Conservation (phyloP, 495 filamentous ascomycete genomes). For the Aspergillus baeticus region DNA sequence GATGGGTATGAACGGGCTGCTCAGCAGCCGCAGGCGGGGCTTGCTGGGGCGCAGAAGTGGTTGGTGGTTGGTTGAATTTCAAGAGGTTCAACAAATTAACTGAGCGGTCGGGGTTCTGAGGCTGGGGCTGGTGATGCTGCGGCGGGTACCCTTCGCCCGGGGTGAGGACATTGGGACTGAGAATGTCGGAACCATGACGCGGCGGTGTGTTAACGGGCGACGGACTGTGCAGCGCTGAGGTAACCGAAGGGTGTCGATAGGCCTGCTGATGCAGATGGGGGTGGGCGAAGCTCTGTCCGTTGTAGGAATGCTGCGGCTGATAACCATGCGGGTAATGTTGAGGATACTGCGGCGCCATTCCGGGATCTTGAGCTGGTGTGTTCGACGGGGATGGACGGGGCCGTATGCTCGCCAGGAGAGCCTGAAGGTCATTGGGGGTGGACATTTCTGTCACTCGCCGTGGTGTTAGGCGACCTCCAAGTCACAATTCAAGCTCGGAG, state of each 20-base stretch:
- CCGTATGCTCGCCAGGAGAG: constrained; percentile 47
- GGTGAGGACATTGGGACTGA: constrained; percentile 47
- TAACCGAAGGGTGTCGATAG: constrained; percentile 49
- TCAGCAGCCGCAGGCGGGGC: constrained; percentile 24
- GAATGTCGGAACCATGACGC: constrained; percentile 48
- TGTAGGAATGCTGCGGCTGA: constrained; percentile 37
- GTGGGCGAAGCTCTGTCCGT: constrained; percentile 38
- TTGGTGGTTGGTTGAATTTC: constrained; percentile 67
- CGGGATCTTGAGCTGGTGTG: constrained; percentile 35
- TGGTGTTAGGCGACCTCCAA: constrained; percentile 31
- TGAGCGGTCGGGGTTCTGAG: constrained; percentile 56
- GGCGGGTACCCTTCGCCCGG: constrained; percentile 36
- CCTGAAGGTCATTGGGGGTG: constrained; percentile 49
- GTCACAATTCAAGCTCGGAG: constrained; percentile 27
- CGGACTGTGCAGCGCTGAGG: constrained; percentile 41
- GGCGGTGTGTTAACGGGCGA: constrained; percentile 45
- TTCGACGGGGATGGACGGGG: constrained; percentile 40
- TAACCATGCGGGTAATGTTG: constrained; percentile 34
- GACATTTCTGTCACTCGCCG: constrained; percentile 52
- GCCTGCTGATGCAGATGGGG: constrained; percentile 36
- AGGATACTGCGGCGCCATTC: constrained; percentile 29
- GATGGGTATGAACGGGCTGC: constrained; percentile 38
- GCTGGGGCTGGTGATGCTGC: constrained; percentile 23
- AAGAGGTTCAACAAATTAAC: constrained; percentile 81
- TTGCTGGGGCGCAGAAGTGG: constrained; percentile 32